Percentiles rank a stretch among this genome's conserved stretches.
Evolutionary conservation across 2,329 filamentous ascomycete genomes (phyloP).

Genomic region (Neodidymelliopsis sp.): DNA sequence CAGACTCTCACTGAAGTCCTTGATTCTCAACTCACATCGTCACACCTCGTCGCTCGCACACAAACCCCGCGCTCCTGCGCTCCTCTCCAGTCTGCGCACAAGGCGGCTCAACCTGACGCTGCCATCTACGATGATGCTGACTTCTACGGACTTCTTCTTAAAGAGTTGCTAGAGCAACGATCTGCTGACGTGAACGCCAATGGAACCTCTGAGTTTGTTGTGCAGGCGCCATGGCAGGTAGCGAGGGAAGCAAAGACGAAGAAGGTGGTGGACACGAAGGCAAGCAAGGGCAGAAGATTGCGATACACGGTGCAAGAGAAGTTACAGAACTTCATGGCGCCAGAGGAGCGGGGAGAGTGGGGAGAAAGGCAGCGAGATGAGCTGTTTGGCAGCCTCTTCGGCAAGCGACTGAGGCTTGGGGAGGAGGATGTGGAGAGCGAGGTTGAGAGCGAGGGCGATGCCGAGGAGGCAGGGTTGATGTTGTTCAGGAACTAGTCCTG

Average conservation of each 20-base stretch:
- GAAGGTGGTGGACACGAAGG: constrained; percentile 88
- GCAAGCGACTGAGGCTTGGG: constrained; percentile 53
- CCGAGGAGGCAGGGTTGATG: constrained; percentile 48
- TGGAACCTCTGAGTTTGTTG: constrained; percentile 57
- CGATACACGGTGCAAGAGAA: constrained; percentile 96
- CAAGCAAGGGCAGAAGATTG: constrained; percentile 94
- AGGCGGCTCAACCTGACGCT: constrained; percentile 30
- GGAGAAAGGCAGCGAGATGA: constrained; percentile 78
- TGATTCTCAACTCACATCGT: constrained; percentile 71
- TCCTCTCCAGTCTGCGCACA: constrained; percentile 66
- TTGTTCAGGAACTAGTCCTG: constrained; percentile 46
- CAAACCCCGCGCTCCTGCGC: constrained; percentile 78
- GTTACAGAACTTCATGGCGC: constrained; percentile 96
- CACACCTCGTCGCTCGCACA: constrained; percentile 74
- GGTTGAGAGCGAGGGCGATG: constrained; percentile 47
- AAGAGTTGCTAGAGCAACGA: constrained; percentile 90
- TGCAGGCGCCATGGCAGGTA: constrained; percentile 64
- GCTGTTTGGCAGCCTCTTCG: constrained; percentile 60
- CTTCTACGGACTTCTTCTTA: constrained; percentile 92
- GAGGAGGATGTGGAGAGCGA: constrained; percentile 52
- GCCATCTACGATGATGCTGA: constrained; percentile 90
- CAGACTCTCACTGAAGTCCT: constrained; percentile 73
- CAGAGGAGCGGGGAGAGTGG: constrained; percentile 83
- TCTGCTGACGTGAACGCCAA: constrained; percentile 65
- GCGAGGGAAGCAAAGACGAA: constrained; percentile 82